Evolutionary conservation across 1,139 yeast species (phyloP), one percentile per base, ranked within the genome.

Genomic region (Sugiyamaella xylanicola): DNA sequence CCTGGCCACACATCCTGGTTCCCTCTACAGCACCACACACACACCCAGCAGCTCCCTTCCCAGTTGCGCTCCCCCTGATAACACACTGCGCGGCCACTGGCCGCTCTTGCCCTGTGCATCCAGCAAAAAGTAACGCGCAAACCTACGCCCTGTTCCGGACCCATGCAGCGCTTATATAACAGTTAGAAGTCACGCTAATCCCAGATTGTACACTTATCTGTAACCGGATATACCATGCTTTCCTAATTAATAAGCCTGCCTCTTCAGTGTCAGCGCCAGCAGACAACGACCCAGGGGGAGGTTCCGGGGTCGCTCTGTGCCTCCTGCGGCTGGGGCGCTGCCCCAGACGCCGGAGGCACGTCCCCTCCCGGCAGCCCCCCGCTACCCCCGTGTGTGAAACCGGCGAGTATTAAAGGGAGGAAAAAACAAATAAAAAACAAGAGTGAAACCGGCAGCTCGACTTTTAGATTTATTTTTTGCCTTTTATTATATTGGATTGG

Each of bases 131-230:
- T 9, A 25, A 25, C 5, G 29, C 9, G 29, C 29, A 25, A 25
- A 25, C 29, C 5, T 9, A 25, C 29, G 29, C 29, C 29, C 29
- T 25, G 29, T 25, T 25, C 9, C 29, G 29, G 29, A 25, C 9
- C 9, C 9, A 25, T 25, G 29, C 29, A 25, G 8, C 29, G 29
- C 29, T 25, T 25, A 25, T 25, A 25, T 9, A 25, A 25, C 29
- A 25, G 29, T 25, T 25, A 25, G 29, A 40, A 16, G 16, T 19
- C n/a, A 40, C 44, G 44, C 45, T 41, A 41, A 41, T 21, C 45
- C 29, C 29, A 41, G 45, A 41, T 41, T 9, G 45, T 21, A 27
- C 21, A 20, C 45, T 20, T 20, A 11, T 7, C 11, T 40, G 44
- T 40, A 21, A 21, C 27, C 44, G 29, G 29, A 25, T 25, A 25